Evolutionary conservation across 306 rosid species (phyloP), one percentile per base, ranked within the genome.

Genomic region (Erythrophleum fordii): DNA sequence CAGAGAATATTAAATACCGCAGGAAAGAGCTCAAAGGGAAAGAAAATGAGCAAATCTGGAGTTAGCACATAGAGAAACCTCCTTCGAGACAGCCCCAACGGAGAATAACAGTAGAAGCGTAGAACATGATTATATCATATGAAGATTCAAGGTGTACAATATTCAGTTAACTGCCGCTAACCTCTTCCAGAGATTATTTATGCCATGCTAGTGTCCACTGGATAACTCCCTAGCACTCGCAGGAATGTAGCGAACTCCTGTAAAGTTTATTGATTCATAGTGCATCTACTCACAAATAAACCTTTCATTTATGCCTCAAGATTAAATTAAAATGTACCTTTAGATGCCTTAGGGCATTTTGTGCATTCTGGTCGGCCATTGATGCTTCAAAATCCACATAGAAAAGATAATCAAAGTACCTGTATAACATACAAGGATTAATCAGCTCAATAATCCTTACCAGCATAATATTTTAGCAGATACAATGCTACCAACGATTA

Each of bases 151-250:
- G 31, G 22, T 42, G 73, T 68, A 42, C 35, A 35, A 17, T 59
- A 55, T 45, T 74, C 72, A 74, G 65, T 75, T 68, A 79, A 55
- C 61, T 46, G 80, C 23, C 5, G 41, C 87, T 74, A 70, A 74
- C 90, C 82, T 75, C 70, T 77, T 73, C 56, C 8, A 69, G 81
- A 61, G 70, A 71, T 55, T 76, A 69, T 66, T 85, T 86, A 93
- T 49, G 72, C 52, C 81, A 80, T 86, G 86, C 88, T 89, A 45
- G 83, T 84, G 88, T 95, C 99, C 83, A 86, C 76, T n/a, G 99
- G 99, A 80, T 95, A 95, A 82, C 99, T 95, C 81, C 99, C 98
- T 16, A 95, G 94, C 85, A 95, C 99, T 48, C 97, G 92, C 91
- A 95, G 80, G 90, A 90, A 93, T 64, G 99, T 95, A 34, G 97